Conservation (phyloP, 441 rosid genomes). For the Erysimum pusillum region DNA sequence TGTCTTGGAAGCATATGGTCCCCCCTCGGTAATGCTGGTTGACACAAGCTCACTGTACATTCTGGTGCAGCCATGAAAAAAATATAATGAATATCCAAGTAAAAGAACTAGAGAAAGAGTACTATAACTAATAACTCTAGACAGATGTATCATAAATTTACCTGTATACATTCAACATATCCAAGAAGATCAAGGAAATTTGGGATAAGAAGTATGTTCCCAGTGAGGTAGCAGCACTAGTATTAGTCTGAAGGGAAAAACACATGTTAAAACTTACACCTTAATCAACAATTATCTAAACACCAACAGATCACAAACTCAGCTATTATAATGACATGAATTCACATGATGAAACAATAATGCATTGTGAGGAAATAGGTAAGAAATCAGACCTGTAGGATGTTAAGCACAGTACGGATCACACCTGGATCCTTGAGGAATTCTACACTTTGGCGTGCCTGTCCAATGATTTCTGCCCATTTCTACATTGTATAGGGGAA, state of each 20-base stretch:
- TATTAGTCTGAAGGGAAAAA: conserved; percentile 82
- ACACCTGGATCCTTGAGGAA: conserved; percentile 93
- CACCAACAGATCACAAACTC: conserved; percentile 26
- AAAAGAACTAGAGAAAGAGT: conserved; percentile 7
- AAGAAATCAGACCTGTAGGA: conserved; percentile 76
- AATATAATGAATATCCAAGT: conserved; percentile 7
- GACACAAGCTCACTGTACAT: conserved; percentile 99
- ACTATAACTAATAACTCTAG: background rate
- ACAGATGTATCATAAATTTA: conserved; percentile 45
- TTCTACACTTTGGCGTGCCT: conserved; percentile 99
- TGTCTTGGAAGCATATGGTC: conserved; percentile 93
- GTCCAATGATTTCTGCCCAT: conserved; percentile 97
- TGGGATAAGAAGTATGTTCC: conserved; percentile 95
- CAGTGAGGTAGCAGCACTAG: conserved; percentile 95
- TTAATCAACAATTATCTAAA: conserved; percentile 8
- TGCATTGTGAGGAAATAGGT: conserved; percentile 15
- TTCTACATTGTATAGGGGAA: conserved; percentile 61
- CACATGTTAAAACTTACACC: conserved; percentile 8
- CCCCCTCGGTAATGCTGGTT: conserved; percentile 91
- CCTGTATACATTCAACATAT: conserved; percentile 99
- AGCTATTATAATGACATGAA: conserved; percentile 9
- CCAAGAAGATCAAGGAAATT: conserved; percentile 92
- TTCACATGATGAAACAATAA: conserved; percentile 6
- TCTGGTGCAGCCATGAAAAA: conserved; percentile 59
- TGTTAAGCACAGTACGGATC: conserved; percentile 92